A percentile compares a stretch with the other conserved stretches of the same genome.
Conservation (phyloP, 495 filamentous ascomycete genomes). For the Penicillium diatomitis region DNA sequence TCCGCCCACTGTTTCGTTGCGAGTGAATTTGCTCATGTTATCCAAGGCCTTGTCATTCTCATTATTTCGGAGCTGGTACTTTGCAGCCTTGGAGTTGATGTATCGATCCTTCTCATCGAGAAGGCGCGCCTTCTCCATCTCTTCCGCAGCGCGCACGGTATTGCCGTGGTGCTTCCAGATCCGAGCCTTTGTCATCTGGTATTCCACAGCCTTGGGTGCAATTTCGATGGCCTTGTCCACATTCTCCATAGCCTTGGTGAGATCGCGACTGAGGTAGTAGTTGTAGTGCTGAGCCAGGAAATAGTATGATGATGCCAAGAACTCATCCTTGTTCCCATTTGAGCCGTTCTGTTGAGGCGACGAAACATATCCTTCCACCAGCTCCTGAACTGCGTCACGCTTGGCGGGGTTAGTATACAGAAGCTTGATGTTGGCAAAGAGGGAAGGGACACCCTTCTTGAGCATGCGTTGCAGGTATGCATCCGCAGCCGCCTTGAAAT, state of each 20-base stretch:
- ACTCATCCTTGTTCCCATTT: slow-evolving; percentile 40
- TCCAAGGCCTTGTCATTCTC: slow-evolving; percentile 74
- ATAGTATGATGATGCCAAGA: slow-evolving; percentile 70
- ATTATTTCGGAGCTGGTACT: slow-evolving; percentile 92
- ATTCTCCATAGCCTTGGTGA: slow-evolving; percentile 69
- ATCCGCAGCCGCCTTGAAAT: slow-evolving; percentile 72
- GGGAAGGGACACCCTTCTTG: slow-evolving; percentile 90
- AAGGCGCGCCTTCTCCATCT: slow-evolving; percentile 79
- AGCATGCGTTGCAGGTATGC: slow-evolving; percentile 79
- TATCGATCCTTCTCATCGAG: slow-evolving; percentile 87
- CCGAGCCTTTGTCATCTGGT: slow-evolving; percentile 89
- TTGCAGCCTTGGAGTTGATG: slow-evolving; percentile 96
- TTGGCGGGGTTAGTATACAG: slow-evolving; percentile 73
- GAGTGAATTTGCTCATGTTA: slow-evolving; percentile 91
- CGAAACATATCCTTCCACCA: slow-evolving; percentile 69
- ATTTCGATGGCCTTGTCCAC: slow-evolving; percentile 74
- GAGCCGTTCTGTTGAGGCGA: slow-evolving; percentile 37
- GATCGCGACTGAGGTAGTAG: slow-evolving; percentile 76
- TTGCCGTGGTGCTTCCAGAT: slow-evolving; percentile 92
- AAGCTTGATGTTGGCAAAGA: slow-evolving; percentile 91
- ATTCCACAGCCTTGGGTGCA: slow-evolving; percentile 74
- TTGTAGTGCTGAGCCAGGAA: slow-evolving; percentile 97
- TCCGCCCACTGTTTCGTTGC: slow-evolving; percentile 80
- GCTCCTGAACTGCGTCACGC: slow-evolving; percentile 58
- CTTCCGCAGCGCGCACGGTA: slow-evolving; percentile 65